Conservation (phyloP, 805 yeast species). For the Nakazawaea peltata region DNA sequence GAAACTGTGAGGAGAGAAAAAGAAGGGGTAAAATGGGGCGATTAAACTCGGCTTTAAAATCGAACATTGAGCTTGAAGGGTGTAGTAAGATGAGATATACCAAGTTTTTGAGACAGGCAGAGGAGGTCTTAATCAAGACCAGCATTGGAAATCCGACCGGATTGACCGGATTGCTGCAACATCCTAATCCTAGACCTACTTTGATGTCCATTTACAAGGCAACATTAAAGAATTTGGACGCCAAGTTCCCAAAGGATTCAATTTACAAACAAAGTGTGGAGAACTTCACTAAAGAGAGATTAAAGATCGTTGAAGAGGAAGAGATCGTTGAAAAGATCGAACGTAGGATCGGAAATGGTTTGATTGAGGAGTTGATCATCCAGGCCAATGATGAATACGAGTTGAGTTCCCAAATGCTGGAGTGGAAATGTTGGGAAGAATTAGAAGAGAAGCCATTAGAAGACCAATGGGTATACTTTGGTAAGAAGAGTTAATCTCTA, state of each 20-base stretch:
- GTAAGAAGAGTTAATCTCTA: too few relatives aligned
- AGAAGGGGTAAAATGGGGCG: background rate
- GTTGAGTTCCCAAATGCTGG: conserved; percentile 59
- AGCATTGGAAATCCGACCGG: conserved; percentile 72
- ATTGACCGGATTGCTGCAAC: conserved; percentile 66
- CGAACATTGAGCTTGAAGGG: too few relatives aligned
- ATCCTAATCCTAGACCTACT: conserved; percentile 81
- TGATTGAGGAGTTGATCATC: conserved; percentile 72
- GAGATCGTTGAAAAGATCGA: conserved; percentile 64
- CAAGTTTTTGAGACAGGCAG: conserved; percentile 30
- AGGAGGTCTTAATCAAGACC: conserved; percentile 42
- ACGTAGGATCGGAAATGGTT: conserved; percentile 68
- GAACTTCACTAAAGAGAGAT: conserved; percentile 61
- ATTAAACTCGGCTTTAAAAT: too few relatives aligned
- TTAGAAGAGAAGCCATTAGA: conserved; percentile 71
- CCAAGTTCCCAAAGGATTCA: conserved; percentile 62
- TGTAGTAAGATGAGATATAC: conserved; percentile 34
- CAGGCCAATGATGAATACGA: conserved; percentile 79
- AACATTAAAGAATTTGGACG: conserved; percentile 51
- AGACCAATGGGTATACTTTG: conserved; percentile 82
- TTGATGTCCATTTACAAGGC: conserved; percentile 61
- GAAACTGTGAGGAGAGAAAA: background rate
- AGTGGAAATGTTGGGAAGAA: conserved; percentile 72
- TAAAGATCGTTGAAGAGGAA: conserved; percentile 53
- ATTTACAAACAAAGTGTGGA: conserved; percentile 71